A percentile compares a stretch with the other conserved stretches of the same genome.
Evolutionary conservation across 2,329 filamentous ascomycete species (phyloP).

Genomic region (Fusarium scirpi): DNA sequence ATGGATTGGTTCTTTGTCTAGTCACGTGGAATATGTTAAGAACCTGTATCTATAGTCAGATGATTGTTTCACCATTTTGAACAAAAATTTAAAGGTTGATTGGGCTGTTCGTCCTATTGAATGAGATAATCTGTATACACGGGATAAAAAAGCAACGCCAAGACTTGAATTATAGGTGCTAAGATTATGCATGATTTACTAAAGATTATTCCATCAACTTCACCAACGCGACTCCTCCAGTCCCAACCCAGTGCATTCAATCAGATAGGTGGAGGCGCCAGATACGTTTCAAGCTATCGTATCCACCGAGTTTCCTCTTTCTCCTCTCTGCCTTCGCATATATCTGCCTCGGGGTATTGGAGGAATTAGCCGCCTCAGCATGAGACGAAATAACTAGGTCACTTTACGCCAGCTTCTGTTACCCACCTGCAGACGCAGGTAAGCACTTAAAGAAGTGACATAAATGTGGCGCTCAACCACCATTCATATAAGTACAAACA

Average conservation of each 20-base stretch:
- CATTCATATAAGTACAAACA: background rate
- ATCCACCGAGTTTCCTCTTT: background rate
- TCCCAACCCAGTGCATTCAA: background rate
- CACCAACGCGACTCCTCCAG: background rate
- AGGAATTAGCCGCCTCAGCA: too few species aligned
- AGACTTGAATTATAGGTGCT: background rate
- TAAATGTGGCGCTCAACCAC: slow-evolving; percentile 7
- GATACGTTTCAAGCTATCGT: background rate
- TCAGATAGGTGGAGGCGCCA: background rate
- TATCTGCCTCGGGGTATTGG: too few species aligned
- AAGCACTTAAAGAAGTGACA: slow-evolving; percentile 27
- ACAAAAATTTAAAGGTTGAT: background rate
- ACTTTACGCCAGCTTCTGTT: background rate
- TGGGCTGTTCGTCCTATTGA: background rate
- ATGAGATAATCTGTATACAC: too few species aligned
- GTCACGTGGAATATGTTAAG: slow-evolving; percentile 19
- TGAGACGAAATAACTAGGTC: background rate
- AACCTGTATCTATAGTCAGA: background rate
- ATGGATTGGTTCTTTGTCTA: background rate
- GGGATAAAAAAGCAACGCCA: background rate
- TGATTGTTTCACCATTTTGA: background rate
- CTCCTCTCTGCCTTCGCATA: background rate
- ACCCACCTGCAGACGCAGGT: background rate
- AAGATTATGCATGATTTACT: background rate
- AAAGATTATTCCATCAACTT: background rate